These are phyloP conservation scores for Linnemannia schmuckeri DNA, from an alignment of 192 early-diverging fungal genomes.

Conservation along the genomic window DNA sequence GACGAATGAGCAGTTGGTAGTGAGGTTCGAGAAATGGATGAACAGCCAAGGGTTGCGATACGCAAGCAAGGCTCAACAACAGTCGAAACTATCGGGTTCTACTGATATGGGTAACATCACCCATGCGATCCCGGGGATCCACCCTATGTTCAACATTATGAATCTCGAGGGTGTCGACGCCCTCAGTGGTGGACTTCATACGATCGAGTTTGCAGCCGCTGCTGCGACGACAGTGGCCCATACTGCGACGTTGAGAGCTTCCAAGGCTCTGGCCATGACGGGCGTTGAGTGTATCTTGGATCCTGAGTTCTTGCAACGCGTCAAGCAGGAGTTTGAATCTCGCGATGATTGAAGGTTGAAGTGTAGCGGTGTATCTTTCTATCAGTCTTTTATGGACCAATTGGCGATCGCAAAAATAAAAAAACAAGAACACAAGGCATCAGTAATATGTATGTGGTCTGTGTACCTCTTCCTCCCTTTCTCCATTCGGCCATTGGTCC, in stretches of 20 bases:
- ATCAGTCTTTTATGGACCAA: too few species aligned
- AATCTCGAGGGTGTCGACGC: constrained; percentile 33
- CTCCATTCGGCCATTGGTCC: not conserved
- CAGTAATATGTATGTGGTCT: not conserved
- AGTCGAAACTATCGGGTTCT: constrained; percentile 58
- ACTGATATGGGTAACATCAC: constrained; percentile 86
- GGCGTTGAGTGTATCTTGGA: constrained; percentile 64
- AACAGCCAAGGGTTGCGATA: constrained; percentile 52
- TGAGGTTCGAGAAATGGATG: constrained; percentile 65
- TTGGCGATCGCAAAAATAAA: too few species aligned
- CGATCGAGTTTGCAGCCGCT: constrained; percentile 70
- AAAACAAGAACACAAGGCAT: not conserved
- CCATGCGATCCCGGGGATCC: constrained; percentile 68
- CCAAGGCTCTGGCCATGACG: constrained; percentile 65
- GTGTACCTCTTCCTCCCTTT: not conserved
- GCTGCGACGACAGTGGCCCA: constrained; percentile 70
- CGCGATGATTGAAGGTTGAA: not conserved
- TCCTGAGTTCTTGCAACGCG: constrained; percentile 58
- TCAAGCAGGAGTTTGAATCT: constrained; percentile 55
- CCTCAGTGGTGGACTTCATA: constrained; percentile 68
- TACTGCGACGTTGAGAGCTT: constrained; percentile 63
- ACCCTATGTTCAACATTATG: constrained; percentile 53
- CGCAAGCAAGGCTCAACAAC: constrained; percentile 48
- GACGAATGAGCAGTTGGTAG: constrained; percentile 67
- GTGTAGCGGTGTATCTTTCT: too few species aligned